Evolutionary conservation across 225 moss, liverwort and hornwort genomes (phyloP).

Genomic region (Pseudoscleropodium purum): DNA sequence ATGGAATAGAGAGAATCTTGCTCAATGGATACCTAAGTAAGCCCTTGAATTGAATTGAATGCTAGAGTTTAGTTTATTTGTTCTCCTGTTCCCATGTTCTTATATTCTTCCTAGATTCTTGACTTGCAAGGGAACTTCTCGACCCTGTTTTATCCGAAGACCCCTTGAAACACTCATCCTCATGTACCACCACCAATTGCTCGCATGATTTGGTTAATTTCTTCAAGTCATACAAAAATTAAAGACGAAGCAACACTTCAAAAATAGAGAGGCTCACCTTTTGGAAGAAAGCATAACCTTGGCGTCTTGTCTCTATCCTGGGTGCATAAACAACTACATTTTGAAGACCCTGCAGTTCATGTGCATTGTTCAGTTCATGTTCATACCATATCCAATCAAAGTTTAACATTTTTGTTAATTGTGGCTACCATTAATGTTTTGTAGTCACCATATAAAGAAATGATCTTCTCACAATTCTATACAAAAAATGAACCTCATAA

Average conservation of each 20-base stretch:
- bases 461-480: neutral
- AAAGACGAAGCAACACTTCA: neutral
- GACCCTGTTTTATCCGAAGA: no score
- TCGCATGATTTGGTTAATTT: neutral
- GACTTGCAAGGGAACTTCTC: neutral
- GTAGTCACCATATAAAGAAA: neutral
- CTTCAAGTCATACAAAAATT: neutral
- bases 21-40: neutral
- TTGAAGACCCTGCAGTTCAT: constrained; percentile 51
- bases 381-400: neutral
- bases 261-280: constrained; percentile 27
- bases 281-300: constrained; percentile 34
- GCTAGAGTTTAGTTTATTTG: neutral
- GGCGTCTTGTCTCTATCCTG: constrained; percentile 36
- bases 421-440: neutral
- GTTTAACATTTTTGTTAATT: neutral
- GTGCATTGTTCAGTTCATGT: neutral
- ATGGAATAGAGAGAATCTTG: neutral
- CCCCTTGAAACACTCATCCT: neutral
- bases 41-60: neutral
- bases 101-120: neutral
- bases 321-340: constrained; percentile 42
- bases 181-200: neutral
- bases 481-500: neutral
- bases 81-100: neutral